Evolutionary conservation across 1,284 basidiomycete species (phyloP), one percentile per base, ranked within the genome.

Genomic region (Trichosporon sp.): DNA sequence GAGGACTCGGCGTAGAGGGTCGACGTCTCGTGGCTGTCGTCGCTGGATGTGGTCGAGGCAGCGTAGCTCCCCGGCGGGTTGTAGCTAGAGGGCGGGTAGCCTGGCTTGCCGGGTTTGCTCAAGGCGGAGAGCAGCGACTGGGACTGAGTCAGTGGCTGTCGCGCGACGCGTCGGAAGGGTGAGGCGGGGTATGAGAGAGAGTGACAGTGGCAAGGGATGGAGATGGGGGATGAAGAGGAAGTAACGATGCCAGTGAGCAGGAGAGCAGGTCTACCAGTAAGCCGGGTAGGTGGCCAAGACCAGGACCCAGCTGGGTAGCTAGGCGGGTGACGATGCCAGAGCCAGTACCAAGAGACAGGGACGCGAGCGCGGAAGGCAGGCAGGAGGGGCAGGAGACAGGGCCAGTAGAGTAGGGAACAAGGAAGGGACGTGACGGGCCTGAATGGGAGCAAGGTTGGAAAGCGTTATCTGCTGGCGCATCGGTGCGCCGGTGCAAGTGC

Each of bases 41-140:
- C 67, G 23, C 60, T 44, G 1, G 63, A 64, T 0, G 72, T 63
- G 9, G 67, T 59, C 11, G 63, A 64, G 10, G 67, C 64, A 8
- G 60, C 56, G 64, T 69, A 65, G 10, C 32, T 40, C 1, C 61
- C 37, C 0, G 64, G 61, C 13, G 60, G 56, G 2, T 59, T 60
- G 19, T 64, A 64, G 9, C 59, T 29, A 27, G 62, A 65, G 3
- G 69, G 65, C 14, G 70, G 67, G 58, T 60, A 65, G 0, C 57
- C 63, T 7, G 60, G 66, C 21, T 58, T 60, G 7, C 54, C 23
- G 37, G 62, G 62, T 34, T 73, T 72, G 33, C 72, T 68, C 9
- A 73, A 64, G 4, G 72, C 72, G 6, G 65, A 63, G 10, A 73
- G 66, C 11, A 73, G 63, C 16, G 72, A 72, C 72, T 73, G 44